These are phyloP conservation scores for Salix brachista DNA, from an alignment of 345 rosid genomes.

Conservation along the genomic window DNA sequence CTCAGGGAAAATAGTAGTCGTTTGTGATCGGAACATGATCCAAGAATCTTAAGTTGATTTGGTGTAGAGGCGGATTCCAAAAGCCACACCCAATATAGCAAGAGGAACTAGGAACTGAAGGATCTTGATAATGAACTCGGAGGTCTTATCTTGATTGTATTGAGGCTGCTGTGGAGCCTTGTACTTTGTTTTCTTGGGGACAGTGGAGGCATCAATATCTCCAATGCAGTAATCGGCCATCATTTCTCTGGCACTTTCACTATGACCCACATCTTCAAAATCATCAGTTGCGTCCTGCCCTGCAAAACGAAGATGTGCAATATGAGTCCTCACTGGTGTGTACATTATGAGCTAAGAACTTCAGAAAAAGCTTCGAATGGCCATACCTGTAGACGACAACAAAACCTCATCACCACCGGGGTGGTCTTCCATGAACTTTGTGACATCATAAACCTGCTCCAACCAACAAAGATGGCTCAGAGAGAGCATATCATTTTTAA, in stretches of 20 bases:
- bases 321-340: not conserved
- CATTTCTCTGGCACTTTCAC: slow-evolving; percentile 22
- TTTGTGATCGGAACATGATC: not conserved
- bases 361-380: not conserved
- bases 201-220: slow-evolving; percentile 17
- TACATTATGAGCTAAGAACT: not conserved
- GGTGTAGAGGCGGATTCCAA: slow-evolving; percentile 72
- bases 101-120: slow-evolving; percentile 92
- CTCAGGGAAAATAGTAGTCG: not conserved
- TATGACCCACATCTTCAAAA: slow-evolving; percentile 32
- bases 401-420: slow-evolving; percentile 27
- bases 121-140: slow-evolving; percentile 61
- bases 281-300: slow-evolving; percentile 27
- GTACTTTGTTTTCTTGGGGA: slow-evolving; percentile 12
- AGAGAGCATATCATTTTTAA: not conserved
- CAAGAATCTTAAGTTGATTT: slow-evolving; percentile 20
- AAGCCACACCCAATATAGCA: slow-evolving; percentile 83
- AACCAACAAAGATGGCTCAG: not conserved
- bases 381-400: slow-evolving; percentile 18
- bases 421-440: slow-evolving; percentile 26
- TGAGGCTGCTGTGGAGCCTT: slow-evolving; percentile 57
- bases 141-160: slow-evolving; percentile 72
- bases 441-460: slow-evolving; percentile 22
- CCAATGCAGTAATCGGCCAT: slow-evolving; percentile 20
- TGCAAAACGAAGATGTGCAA: not conserved